These are phyloP conservation scores for Bipolaris oryzae DNA, from an alignment of 2,329 filamentous ascomycete genomes.

Conservation along the genomic window DNA sequence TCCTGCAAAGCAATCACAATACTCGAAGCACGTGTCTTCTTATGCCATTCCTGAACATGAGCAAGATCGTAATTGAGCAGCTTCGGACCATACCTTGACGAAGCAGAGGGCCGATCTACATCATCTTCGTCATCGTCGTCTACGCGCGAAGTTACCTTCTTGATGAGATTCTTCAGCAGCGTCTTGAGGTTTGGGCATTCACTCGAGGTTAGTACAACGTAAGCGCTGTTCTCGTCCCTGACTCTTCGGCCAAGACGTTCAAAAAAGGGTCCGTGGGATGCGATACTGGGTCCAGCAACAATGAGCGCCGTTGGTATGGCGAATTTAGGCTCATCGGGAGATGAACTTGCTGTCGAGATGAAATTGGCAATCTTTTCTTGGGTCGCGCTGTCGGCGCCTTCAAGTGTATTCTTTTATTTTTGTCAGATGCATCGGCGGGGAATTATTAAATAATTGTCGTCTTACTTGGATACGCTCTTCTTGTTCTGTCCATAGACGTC, in stretches of 20 bases:
- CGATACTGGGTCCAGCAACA: constrained; percentile 78
- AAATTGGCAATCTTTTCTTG: constrained; percentile 49
- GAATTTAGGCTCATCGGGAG: constrained; percentile 36
- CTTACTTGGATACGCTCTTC: constrained; percentile 66
- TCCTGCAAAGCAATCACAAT: constrained; percentile 79
- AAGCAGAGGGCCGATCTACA: constrained; percentile 16
- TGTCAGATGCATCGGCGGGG: constrained; percentile 5
- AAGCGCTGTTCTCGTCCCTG: constrained; percentile 56
- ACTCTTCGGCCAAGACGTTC: constrained; percentile 63
- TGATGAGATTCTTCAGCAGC: constrained; percentile 73
- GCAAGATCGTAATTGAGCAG: constrained; percentile 81
- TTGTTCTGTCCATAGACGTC: constrained; percentile 68
- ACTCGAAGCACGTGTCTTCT: constrained; percentile 59
- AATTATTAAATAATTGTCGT: not conserved
- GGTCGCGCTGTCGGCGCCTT: constrained; percentile 49
- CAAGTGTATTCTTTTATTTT: constrained; percentile 43
- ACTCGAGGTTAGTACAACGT: constrained; percentile 71
- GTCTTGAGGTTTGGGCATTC: constrained; percentile 78
- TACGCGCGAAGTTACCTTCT: constrained; percentile 63
- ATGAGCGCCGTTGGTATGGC: constrained; percentile 74
- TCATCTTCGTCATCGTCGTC: constrained; percentile 62
- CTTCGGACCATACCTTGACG: constrained; percentile 61
- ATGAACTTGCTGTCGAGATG: constrained; percentile 38
- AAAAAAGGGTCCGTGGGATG: constrained; percentile 76
- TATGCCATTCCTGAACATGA: constrained; percentile 67